Conservation (phyloP, 176 grass and related monocot species). For the Olyra latifolia region DNA sequence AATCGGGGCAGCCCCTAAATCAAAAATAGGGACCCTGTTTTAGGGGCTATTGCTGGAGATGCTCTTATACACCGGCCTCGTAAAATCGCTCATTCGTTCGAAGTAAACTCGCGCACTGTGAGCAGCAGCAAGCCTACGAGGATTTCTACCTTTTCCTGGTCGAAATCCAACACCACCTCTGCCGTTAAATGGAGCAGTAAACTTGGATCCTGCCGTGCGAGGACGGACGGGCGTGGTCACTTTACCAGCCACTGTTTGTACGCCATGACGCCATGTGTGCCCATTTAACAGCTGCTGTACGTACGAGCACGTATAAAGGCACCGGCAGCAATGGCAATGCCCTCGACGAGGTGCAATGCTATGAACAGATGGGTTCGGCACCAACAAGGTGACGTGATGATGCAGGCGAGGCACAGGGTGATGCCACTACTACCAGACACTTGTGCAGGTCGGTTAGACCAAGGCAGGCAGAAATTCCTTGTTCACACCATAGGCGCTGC, state of each 20-base stretch:
- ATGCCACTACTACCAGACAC: neutral
- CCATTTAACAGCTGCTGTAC: neutral
- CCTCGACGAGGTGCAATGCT: neutral
- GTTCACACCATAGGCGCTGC: conserved; percentile 29
- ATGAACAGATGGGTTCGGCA: neutral
- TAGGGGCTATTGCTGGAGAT: no score
- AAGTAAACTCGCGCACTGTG: no score
- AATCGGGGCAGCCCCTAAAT: no score
- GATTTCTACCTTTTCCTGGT: no score
- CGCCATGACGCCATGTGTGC: neutral
- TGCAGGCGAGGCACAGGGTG: neutral
- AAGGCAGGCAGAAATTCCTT: conserved; percentile 18
- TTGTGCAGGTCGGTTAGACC: neutral
- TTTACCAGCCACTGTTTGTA: neutral
- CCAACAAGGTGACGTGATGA: conserved; percentile 18
- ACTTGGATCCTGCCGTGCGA: no score
- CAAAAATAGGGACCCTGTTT: no score
- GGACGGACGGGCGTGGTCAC: no score
- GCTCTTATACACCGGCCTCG: no score
- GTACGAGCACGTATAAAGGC: neutral
- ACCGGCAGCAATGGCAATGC: neutral
- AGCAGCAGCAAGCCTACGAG: no score
- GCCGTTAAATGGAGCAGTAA: no score
- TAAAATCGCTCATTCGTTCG: no score
- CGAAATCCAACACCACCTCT: no score